Evolutionary conservation across 208 protist species (phyloP).

Genomic region (Trypanosoma congolense): DNA sequence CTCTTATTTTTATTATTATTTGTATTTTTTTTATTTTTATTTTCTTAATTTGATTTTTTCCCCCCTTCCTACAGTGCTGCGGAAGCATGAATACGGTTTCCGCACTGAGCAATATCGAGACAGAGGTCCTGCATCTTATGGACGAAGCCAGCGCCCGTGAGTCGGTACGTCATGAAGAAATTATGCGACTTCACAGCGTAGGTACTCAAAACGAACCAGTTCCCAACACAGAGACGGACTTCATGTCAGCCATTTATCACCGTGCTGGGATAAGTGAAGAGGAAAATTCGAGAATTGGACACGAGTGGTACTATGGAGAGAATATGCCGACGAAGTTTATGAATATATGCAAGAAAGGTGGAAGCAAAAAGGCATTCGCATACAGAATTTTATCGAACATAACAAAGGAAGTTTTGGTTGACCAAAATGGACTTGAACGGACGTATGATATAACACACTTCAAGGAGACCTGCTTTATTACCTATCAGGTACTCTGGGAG

Average conservation of each 20-base stretch:
- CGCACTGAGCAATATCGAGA: background rate
- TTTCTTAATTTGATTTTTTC: too few species aligned
- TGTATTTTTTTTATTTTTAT: too few species aligned
- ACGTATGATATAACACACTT: conserved; percentile 48
- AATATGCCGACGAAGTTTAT: conserved; percentile 10
- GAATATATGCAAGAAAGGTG: conserved; percentile 10
- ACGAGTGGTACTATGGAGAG: conserved; percentile 4
- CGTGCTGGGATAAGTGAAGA: conserved; percentile 14
- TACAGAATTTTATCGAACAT: conserved; percentile 26
- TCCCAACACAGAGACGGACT: conserved; percentile 39
- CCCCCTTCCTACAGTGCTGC: background rate
- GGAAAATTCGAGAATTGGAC: conserved; percentile 11
- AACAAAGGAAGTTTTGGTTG: conserved; percentile 21
- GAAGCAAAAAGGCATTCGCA: conserved; percentile 16
- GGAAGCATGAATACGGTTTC: conserved; percentile 4
- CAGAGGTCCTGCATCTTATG: background rate
- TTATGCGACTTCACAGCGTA: conserved; percentile 23
- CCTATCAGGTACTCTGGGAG: conserved; percentile 34
- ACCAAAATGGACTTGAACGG: conserved; percentile 24
- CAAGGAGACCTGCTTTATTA: conserved; percentile 17
- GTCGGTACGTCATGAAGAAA: background rate
- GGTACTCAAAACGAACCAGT: conserved; percentile 29
- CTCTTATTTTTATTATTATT: too few species aligned
- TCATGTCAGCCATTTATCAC: conserved; percentile 38
- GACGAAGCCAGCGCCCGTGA: conserved; percentile 1